Evolutionary conservation across 2,329 filamentous ascomycete genomes (phyloP), one percentile per base, ranked within the genome.

Genomic region (Aureobasidium subglaciale): DNA sequence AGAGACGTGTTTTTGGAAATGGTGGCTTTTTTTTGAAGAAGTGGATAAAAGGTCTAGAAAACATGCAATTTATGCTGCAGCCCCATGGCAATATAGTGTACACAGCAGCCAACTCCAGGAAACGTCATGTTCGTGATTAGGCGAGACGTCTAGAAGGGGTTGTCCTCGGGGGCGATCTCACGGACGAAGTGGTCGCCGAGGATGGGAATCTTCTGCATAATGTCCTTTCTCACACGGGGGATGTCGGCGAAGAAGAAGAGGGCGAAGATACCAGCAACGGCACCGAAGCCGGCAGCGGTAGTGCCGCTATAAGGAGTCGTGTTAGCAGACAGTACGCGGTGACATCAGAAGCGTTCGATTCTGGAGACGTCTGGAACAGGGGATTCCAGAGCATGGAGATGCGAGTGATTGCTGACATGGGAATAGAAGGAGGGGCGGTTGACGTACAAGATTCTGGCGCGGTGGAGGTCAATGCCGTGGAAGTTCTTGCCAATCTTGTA

Each of bases 231-330:
- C 42, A 86, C 80, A 65, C 76, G 78, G 58, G 82, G 82, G 24
- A 85, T 75, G 63, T 83, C 82, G 63, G 80, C 78, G 71, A 85
- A 80, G 76, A 85, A 82, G 74, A 81, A 84, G 63, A 85, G 67
- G 34, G 78, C 80, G 69, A 81, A 80, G 66, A 81, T 72, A 60
- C 79, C 82, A 38, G 78, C 75, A 43, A 76, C 74, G 59, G 75
- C 78, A 61, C 80, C 82, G 70, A 84, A 83, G 43, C 73, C 74
- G 54, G 70, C 76, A 41, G 75, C 77, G 48, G 82, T 74, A 54
- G 65, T 61, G 56, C 70, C 76, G 38, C 63, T 65, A 58, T 42
- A n/a, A 27, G 22, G 32, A n/a, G 24, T n/a, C 7, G 15, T 16
- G 50, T 55, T 37, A 55, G 53, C 30, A 29, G 4, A 24, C 11